Conservation (phyloP, 2,329 filamentous ascomycete species). For the Fusarium secorum region DNA sequence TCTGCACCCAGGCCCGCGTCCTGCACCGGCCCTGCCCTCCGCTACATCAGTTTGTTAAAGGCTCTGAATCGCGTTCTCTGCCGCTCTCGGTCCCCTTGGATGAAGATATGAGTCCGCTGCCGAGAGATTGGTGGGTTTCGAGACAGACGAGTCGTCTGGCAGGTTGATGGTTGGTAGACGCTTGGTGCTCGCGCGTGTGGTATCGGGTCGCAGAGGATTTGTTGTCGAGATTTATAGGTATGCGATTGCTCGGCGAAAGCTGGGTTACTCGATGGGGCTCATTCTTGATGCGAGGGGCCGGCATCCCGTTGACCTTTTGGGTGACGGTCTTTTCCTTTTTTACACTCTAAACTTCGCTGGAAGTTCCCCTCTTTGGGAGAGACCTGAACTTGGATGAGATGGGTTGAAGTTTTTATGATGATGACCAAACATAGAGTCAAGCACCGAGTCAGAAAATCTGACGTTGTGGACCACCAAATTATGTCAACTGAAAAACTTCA, state of each 20-base stretch:
- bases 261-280: conserved; percentile 99
- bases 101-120: conserved; percentile 86
- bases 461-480: conserved; percentile 46
- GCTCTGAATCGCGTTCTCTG: conserved; percentile 40
- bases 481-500: conserved; percentile 47
- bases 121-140: conserved; percentile 37
- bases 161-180: conserved; percentile 54
- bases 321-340: conserved; percentile 41
- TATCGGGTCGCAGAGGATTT: conserved; percentile 62
- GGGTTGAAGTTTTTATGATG: conserved; percentile 78
- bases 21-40: conserved; percentile 52
- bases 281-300: conserved; percentile 98
- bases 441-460: conserved; percentile 74
- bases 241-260: conserved; percentile 82
- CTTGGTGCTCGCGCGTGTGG: conserved; percentile 55
- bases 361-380: conserved; percentile 47
- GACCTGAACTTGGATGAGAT: conserved; percentile 26
- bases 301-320: conserved; percentile 28
- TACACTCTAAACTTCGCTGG: conserved; percentile 53
- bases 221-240: conserved; percentile 98
- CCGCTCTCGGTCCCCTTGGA: conserved; percentile 66
- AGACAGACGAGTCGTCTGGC: conserved; percentile 12
- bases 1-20: conserved; percentile 66
- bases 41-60: conserved; percentile 51
- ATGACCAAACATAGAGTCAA: conserved; percentile 96